Base-by-base conservation (phyloP, 108 stramenopile genomes). In the Nitzschia palea region DNA sequence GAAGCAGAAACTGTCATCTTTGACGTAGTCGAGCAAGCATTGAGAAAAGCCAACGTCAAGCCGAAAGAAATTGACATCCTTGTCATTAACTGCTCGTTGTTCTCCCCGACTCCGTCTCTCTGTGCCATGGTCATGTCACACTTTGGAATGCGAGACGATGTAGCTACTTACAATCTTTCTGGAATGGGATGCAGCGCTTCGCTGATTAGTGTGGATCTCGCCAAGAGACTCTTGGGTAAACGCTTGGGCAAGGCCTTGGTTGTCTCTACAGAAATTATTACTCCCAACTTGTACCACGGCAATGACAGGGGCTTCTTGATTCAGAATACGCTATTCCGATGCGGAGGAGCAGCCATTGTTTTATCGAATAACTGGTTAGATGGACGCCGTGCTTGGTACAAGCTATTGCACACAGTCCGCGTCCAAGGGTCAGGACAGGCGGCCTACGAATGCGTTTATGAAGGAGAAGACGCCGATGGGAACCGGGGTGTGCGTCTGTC, bases 131-230 rank as follows among this genome's bases (percentile, higher is more conserved):
- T 99, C 3, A 75, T 90, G 58, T 87, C 88, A 43, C 89, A 96
- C 54, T 99, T 97, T 69, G 86, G 83, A 12, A 85, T 99, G 94
- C 84, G 98, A 32, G 62, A 65, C 33, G 96, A 97, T 71, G 83
- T 96, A 55, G 74, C 74, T 37, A 88, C 93, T 27, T 99, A 84
- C 86, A 99, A 99, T 68, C 77, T 99, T 14, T 80, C 87, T 8
- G 98, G 98, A 54, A 99, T 99, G 98, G 98, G 98, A 51, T 99
- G 98, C 76, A 85, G 87, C 64, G 98, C 98, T 5, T 94, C 95
- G 4, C 74, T 99, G 1, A 96, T 99, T 62, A 82, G 83, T 44
- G 72, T 99, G 29, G 97, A 96, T 28, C 83, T 98, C 26, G 97
- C 97, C 27, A 96, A 96, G 68, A 78, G 86, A 48, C 63, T 98